A percentile compares a stretch with the other conserved stretches of the same genome.
Evolutionary conservation across 2,329 filamentous ascomycete species (phyloP).

Genomic region (Colletotrichum trifolii): DNA sequence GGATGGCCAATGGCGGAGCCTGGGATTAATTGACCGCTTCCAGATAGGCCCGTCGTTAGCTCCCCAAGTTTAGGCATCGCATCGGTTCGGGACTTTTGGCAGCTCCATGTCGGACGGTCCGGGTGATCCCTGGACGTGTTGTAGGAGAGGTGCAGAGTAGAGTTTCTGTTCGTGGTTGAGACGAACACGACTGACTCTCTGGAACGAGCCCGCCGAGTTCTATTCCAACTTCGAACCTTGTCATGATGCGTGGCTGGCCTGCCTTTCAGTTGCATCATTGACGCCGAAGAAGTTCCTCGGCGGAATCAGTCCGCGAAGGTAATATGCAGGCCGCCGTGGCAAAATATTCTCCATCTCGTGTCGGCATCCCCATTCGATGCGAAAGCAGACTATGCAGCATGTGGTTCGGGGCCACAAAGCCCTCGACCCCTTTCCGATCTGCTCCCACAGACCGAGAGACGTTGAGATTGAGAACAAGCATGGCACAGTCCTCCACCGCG

Average conservation of each 20-base stretch:
- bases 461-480: background rate
- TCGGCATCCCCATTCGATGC: no score
- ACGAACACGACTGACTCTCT: slow-evolving; percentile 15
- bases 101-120: slow-evolving; percentile 3
- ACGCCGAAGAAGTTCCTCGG: background rate
- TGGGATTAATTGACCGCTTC: slow-evolving; percentile 8
- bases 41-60: slow-evolving; percentile 6
- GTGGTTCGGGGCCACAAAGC: background rate
- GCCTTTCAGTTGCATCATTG: background rate
- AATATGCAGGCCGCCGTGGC: no score
- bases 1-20: slow-evolving; percentile 10
- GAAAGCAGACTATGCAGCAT: no score
- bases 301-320: no score
- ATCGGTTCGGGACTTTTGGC: slow-evolving; percentile 2
- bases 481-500: background rate
- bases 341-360: no score
- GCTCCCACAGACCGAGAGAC: slow-evolving; percentile 28
- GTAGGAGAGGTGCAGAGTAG: background rate
- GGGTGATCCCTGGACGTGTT: background rate
- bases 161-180: slow-evolving; percentile 2
- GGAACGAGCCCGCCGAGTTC: background rate
- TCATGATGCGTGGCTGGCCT: no score
- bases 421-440: slow-evolving; percentile 16
- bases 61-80: slow-evolving; percentile 15
- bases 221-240: no score